Percentiles rank a stretch among this genome's conserved stretches.
phyloP scores from a whole-genome alignment of 1,284 basidiomycete species.

The Leccinum fuscescens region DNA sequence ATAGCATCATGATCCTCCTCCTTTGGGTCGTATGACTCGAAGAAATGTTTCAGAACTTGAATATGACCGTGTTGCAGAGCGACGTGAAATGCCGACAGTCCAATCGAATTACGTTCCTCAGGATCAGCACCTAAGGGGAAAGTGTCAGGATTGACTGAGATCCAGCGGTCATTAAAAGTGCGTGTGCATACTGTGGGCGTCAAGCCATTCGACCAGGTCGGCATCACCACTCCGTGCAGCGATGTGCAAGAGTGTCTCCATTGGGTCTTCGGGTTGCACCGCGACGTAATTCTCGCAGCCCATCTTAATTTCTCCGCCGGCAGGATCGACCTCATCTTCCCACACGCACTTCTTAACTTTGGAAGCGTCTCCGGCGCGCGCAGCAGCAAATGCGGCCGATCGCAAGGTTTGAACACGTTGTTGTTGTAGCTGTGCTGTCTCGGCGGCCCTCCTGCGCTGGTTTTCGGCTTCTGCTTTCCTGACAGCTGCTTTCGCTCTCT shows the following conservation, averaged over 20 bases:
- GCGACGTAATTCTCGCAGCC: conserved; percentile 55
- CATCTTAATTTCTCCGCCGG: conserved; percentile 61
- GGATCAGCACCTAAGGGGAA: conserved; percentile 57
- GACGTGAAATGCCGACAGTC: conserved; percentile 63
- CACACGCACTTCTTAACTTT: conserved; percentile 62
- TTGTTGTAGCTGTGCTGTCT: conserved; percentile 45
- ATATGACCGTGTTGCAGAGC: conserved; percentile 55
- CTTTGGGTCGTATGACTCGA: conserved; percentile 54
- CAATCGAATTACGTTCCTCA: conserved; percentile 60
- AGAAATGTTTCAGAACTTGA: conserved; percentile 52
- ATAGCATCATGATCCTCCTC: conserved; percentile 45
- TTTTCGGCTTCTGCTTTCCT: conserved; percentile 57
- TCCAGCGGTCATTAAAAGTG: conserved; percentile 22
- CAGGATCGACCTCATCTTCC: conserved; percentile 67
- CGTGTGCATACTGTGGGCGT: conserved; percentile 56
- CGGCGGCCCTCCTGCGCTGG: conserved; percentile 49
- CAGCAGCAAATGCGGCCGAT: conserved; percentile 61
- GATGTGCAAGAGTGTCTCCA: conserved; percentile 69
- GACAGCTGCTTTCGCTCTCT: conserved; percentile 49
- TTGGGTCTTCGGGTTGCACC: conserved; percentile 47
- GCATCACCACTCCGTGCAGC: conserved; percentile 52
- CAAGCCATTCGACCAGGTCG: conserved; percentile 64
- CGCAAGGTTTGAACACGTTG: conserved; percentile 53
- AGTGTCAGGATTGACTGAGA: conserved; percentile 21
- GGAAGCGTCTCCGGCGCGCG: conserved; percentile 49